Evolutionary conservation across 208 protist species (phyloP).

Genomic region (Herpetomonas tarakana): DNA sequence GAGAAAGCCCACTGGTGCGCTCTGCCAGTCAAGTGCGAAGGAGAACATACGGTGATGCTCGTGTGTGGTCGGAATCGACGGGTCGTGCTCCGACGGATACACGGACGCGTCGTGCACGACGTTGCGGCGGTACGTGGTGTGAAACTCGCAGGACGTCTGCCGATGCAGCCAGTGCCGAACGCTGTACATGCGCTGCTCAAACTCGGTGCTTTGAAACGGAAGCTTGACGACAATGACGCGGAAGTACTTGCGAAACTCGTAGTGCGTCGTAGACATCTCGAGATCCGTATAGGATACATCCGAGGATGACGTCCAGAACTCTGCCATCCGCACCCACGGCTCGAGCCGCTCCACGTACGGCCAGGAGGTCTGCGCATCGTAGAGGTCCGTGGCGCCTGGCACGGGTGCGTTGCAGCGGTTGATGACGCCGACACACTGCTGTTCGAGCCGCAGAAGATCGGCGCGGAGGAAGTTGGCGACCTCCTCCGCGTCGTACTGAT

Average conservation of each 20-base stretch:
- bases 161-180: conserved; percentile 89
- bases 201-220: conserved; percentile 87
- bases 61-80: conserved; percentile 45
- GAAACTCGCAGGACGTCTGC: conserved; percentile 84
- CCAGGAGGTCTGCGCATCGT: conserved; percentile 82
- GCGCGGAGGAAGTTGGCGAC: conserved; percentile 77
- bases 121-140: conserved; percentile 79
- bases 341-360: conserved; percentile 81
- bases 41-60: conserved; percentile 90
- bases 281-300: conserved; percentile 83
- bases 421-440: conserved; percentile 76
- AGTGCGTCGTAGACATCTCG: conserved; percentile 88
- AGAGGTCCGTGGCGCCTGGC: conserved; percentile 71
- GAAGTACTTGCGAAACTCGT: conserved; percentile 90
- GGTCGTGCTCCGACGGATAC: conserved; percentile 83
- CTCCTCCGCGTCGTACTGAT: conserved; percentile 74
- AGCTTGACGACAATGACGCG: conserved; percentile 82
- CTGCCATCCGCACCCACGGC: conserved; percentile 84
- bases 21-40: conserved; percentile 88
- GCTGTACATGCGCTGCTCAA: conserved; percentile 88
- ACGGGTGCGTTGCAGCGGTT: conserved; percentile 84
- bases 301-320: conserved; percentile 88
- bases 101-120: conserved; percentile 76
- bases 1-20: conserved; percentile 60
- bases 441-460: conserved; percentile 65